A percentile compares a stretch with the other conserved stretches of the same genome.
Evolutionary conservation across 331 rosid species (phyloP).

Genomic region (Cucumis variabilis): DNA sequence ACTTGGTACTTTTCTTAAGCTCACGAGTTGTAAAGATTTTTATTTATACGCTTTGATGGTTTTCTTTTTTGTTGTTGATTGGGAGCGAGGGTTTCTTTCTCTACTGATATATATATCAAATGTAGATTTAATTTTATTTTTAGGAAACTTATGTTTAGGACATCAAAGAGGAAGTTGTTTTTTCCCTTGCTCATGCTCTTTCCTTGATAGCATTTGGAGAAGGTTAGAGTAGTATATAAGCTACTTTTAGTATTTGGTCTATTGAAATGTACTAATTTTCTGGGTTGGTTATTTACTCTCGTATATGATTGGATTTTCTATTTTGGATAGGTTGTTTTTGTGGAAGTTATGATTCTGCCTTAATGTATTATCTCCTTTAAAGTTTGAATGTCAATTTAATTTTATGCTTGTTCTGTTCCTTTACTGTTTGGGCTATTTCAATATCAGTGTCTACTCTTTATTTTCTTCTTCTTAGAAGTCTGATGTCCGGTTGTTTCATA

Average conservation of each 20-base stretch:
- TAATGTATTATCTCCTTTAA: background rate
- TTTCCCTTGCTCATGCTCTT: no score
- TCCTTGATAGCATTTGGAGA: no score
- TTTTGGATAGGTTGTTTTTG: background rate
- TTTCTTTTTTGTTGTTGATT: background rate
- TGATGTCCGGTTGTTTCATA: background rate
- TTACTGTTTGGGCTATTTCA: background rate
- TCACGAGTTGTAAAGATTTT: background rate
- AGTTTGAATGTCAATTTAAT: background rate
- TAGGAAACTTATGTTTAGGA: no score
- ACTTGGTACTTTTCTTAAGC: background rate
- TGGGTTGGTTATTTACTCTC: constrained; percentile 13
- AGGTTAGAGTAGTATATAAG: no score
- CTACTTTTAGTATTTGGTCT: no score
- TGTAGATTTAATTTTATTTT: no score
- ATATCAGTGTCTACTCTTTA: background rate
- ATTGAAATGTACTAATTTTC: no score
- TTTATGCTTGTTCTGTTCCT: background rate
- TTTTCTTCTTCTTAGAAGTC: background rate
- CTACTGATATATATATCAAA: background rate
- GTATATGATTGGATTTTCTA: background rate
- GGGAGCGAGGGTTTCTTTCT: background rate
- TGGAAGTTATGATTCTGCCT: background rate
- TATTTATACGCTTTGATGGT: background rate
- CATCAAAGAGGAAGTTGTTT: no score